These are phyloP conservation scores for Neurospora tetraspora DNA, from an alignment of 495 filamentous ascomycete genomes.

Conservation along the genomic window DNA sequence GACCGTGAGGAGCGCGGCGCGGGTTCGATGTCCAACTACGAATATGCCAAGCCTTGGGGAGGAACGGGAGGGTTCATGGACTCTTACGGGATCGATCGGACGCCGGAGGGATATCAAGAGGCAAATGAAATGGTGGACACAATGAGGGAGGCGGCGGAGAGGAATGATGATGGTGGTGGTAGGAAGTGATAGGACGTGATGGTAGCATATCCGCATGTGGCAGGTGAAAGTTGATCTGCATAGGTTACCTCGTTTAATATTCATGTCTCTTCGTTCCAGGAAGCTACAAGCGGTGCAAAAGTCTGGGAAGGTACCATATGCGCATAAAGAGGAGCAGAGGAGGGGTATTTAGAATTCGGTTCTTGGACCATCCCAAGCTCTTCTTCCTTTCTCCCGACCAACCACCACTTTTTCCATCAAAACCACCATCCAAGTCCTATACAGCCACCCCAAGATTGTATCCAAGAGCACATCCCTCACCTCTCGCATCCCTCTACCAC, in stretches of 20 bases:
- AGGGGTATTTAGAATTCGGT: not conserved
- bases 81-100: not conserved
- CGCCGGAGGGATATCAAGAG: not conserved
- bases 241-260: no score
- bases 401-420: not conserved
- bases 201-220: not conserved
- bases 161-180: not conserved
- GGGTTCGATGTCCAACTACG: not conserved
- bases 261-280: not conserved
- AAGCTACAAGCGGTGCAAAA: not conserved
- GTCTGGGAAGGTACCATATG: not conserved
- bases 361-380: rapidly evolving
- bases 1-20: not conserved
- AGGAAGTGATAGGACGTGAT: not conserved
- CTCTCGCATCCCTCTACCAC: not conserved
- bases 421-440: not conserved
- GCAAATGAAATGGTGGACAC: not conserved
- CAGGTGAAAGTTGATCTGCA: not conserved
- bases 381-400: not conserved
- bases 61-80: not conserved
- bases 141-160: not conserved
- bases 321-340: not conserved
- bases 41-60: not conserved
- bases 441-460: not conserved
- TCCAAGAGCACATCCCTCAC: not conserved